Conservation (phyloP, 192 early-diverging fungal species). For the Mortierella antarctica region DNA sequence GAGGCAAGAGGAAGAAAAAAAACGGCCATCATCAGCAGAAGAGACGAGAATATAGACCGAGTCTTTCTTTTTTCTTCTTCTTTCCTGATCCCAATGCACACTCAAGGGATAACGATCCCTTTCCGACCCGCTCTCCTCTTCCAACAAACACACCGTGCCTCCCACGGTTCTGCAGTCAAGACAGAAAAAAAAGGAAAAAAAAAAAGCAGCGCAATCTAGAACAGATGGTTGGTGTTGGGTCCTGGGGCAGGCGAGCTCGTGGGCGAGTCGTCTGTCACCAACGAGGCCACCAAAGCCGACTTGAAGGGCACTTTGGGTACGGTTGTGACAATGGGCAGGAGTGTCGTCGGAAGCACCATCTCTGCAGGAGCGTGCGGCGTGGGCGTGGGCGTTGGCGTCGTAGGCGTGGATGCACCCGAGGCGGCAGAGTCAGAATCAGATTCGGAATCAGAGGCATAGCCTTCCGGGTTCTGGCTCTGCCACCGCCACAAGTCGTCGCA, state of each 20-base stretch:
- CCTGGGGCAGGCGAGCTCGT: slow-evolving; percentile 30
- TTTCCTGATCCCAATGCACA: neutral
- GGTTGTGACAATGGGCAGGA: slow-evolving; percentile 27
- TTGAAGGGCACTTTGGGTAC: slow-evolving; percentile 20
- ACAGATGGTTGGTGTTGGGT: slow-evolving; percentile 18
- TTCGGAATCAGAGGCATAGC: slow-evolving; percentile 29
- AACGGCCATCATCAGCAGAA: neutral
- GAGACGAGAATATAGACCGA: neutral
- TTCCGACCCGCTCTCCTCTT: neutral
- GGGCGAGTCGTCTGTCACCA: slow-evolving; percentile 1
- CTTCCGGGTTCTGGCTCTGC: slow-evolving; percentile 64
- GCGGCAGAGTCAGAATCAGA: neutral
- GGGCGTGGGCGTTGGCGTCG: slow-evolving; percentile 28
- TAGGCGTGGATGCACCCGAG: slow-evolving; percentile 17
- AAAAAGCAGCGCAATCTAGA: neutral
- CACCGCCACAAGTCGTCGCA: slow-evolving; percentile 70
- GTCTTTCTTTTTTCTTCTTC: slow-evolving; percentile 7
- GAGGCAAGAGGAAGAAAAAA: neutral
- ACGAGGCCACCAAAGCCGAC: slow-evolving; percentile 1
- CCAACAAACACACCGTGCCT: neutral
- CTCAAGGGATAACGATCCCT: neutral
- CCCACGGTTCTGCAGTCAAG: neutral
- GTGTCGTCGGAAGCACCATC: slow-evolving; percentile 23
- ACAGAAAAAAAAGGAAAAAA: neutral
- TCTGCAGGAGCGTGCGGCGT: slow-evolving; percentile 9